These are phyloP conservation scores for Primulina eburnea DNA, from an alignment of 257 asterid species.

Conservation along the genomic window DNA sequence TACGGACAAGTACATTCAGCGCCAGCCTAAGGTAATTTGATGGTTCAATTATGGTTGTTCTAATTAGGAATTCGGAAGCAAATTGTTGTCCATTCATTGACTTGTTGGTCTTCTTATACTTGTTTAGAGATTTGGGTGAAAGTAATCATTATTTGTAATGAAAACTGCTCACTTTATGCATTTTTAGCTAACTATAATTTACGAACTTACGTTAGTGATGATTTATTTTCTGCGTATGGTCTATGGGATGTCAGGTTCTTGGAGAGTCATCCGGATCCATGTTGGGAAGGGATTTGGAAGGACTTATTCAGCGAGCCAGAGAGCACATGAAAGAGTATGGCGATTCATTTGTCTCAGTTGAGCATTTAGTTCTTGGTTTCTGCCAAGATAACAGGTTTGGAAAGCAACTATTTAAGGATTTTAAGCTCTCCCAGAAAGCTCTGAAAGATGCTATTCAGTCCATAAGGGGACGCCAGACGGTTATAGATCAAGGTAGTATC, in stretches of 20 bases:
- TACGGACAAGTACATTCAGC: slow-evolving; percentile 78
- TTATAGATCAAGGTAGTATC: slow-evolving; percentile 79
- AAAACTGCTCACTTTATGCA: not conserved
- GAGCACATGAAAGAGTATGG: slow-evolving; percentile 77
- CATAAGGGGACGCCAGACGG: slow-evolving; percentile 87
- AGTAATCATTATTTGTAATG: not conserved
- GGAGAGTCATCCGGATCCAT: slow-evolving; percentile 88
- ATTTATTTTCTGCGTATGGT: slow-evolving; percentile 8
- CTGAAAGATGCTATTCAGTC: slow-evolving; percentile 74
- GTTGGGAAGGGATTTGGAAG: slow-evolving; percentile 88
- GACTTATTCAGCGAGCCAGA: slow-evolving; percentile 79
- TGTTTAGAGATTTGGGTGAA: not conserved
- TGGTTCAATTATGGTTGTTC: not conserved
- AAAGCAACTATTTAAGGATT: slow-evolving; percentile 69
- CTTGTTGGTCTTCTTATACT: not conserved
- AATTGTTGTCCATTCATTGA: not conserved
- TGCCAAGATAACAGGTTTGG: slow-evolving; percentile 75
- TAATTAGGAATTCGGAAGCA: not conserved
- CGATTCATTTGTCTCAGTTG: slow-evolving; percentile 88
- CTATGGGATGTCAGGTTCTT: slow-evolving; percentile 50
- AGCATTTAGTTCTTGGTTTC: slow-evolving; percentile 90
- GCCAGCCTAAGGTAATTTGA: slow-evolving; percentile 85
- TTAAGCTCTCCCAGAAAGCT: slow-evolving; percentile 53
- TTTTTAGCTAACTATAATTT: not conserved
- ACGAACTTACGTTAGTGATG: not conserved